Conservation (phyloP, 768 basidiomycete genomes). For the Suillus spraguei region DNA sequence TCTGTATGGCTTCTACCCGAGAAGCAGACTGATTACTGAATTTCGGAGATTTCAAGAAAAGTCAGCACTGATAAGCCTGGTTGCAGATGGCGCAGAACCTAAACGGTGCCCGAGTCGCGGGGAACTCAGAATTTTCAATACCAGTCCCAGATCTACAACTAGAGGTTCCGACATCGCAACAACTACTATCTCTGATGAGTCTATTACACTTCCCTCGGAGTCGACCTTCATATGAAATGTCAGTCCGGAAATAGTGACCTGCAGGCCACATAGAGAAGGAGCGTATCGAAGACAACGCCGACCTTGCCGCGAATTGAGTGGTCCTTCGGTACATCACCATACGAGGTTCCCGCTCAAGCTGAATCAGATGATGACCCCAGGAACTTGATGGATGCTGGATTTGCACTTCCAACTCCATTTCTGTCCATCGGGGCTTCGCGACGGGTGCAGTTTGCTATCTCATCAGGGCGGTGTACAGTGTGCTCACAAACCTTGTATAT, state of each 20-base stretch:
- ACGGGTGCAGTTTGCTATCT: not conserved
- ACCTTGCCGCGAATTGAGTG: not conserved
- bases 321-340: not conserved
- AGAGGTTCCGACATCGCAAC: not conserved
- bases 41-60: not conserved
- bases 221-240: not conserved
- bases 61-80: not conserved
- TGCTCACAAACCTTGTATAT: not conserved
- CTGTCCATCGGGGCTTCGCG: too few species aligned
- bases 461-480: not conserved
- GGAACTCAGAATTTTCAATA: not conserved
- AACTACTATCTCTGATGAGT: not conserved
- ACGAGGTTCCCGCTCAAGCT: not conserved
- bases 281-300: not conserved
- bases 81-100: not conserved
- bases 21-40: not conserved
- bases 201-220: not conserved
- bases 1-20: conserved; percentile 2
- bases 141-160: not conserved
- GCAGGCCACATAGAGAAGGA: conserved; percentile 4
- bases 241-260: not conserved
- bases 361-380: not conserved
- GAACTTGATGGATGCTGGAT: not conserved
- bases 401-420: not conserved
- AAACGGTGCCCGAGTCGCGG: not conserved